Evolutionary conservation across 2,329 filamentous ascomycete genomes (phyloP).

Genomic region (Alternaria sp.): DNA sequence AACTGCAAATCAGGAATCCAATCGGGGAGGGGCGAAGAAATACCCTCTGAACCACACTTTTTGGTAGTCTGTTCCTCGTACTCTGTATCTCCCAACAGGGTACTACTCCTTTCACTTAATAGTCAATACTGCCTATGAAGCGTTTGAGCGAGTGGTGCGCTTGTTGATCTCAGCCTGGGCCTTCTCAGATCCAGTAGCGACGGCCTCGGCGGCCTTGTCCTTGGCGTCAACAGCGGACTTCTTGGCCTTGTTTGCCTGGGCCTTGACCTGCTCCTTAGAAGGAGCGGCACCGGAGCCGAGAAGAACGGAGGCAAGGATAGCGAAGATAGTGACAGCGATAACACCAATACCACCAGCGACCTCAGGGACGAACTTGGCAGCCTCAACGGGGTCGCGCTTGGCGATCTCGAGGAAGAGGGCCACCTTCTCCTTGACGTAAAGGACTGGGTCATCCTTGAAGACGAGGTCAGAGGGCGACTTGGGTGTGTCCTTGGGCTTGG

Average conservation of each 20-base stretch:
- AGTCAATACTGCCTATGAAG: slow-evolving; percentile 26
- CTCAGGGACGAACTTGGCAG: slow-evolving; percentile 89
- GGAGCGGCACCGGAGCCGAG: slow-evolving; percentile 68
- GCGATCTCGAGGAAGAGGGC: slow-evolving; percentile 88
- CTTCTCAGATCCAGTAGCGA: slow-evolving; percentile 70
- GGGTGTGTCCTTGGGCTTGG: slow-evolving; percentile 70
- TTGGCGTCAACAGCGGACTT: slow-evolving; percentile 69
- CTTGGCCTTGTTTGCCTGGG: slow-evolving; percentile 78
- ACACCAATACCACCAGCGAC: slow-evolving; percentile 81
- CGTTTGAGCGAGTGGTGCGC: slow-evolving; percentile 58
- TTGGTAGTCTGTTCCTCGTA: slow-evolving; percentile 21
- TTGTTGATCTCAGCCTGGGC: slow-evolving; percentile 73
- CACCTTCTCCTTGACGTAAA: slow-evolving; percentile 89
- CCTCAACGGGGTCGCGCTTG: slow-evolving; percentile 81
- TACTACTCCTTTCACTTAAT: background rate
- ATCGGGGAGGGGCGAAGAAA: slow-evolving; percentile 14
- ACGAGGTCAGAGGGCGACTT: slow-evolving; percentile 77
- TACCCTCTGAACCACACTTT: slow-evolving; percentile 18
- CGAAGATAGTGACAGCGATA: slow-evolving; percentile 71
- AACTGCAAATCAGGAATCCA: slow-evolving; percentile 29
- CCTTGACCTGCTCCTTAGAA: slow-evolving; percentile 71
- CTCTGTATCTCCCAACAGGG: background rate
- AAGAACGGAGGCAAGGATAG: slow-evolving; percentile 71
- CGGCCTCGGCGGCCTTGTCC: slow-evolving; percentile 72
- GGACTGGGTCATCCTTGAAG: slow-evolving; percentile 90